phyloP scores from a whole-genome alignment of 2,329 filamentous ascomycete genomes.

The Alternaria viburni region DNA sequence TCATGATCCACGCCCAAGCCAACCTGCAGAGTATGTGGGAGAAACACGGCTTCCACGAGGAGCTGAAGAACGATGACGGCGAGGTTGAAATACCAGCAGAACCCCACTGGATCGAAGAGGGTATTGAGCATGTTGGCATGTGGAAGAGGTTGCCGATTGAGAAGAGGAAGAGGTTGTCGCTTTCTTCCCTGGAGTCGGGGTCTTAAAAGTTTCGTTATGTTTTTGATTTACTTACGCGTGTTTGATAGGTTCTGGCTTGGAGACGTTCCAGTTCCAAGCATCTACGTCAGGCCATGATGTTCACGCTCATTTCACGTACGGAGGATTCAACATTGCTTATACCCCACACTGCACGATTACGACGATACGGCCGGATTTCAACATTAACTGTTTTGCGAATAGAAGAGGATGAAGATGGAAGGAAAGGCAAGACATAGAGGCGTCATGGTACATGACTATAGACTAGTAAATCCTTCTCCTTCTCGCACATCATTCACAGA shows the following conservation, averaged over 20 bases:
- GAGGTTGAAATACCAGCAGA: slow-evolving; percentile 40
- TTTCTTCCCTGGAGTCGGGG: slow-evolving; percentile 13
- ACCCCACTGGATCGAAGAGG: slow-evolving; percentile 76
- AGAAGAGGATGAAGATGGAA: neutral
- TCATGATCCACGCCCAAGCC: slow-evolving; percentile 81
- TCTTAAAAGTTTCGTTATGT: neutral
- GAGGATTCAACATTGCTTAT: slow-evolving; percentile 4
- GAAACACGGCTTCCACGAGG: slow-evolving; percentile 77
- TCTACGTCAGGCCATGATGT: neutral
- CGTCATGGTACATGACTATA: neutral
- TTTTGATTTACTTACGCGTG: neutral
- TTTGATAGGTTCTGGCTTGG: neutral
- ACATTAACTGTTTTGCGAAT: neutral
- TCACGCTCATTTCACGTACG: neutral
- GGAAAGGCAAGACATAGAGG: neutral
- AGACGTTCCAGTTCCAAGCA: neutral
- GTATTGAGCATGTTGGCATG: slow-evolving; percentile 87
- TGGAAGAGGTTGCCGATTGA: slow-evolving; percentile 58
- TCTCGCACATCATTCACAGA: neutral
- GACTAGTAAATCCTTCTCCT: neutral
- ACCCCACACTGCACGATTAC: slow-evolving; percentile 2
- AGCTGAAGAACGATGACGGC: slow-evolving; percentile 65
- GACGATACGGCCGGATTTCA: slow-evolving; percentile 2
- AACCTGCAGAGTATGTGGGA: slow-evolving; percentile 69
- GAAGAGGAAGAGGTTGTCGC: slow-evolving; percentile 17